Base-by-base conservation (phyloP, 345 rosid species). In the Raphanus raphanistrum region DNA sequence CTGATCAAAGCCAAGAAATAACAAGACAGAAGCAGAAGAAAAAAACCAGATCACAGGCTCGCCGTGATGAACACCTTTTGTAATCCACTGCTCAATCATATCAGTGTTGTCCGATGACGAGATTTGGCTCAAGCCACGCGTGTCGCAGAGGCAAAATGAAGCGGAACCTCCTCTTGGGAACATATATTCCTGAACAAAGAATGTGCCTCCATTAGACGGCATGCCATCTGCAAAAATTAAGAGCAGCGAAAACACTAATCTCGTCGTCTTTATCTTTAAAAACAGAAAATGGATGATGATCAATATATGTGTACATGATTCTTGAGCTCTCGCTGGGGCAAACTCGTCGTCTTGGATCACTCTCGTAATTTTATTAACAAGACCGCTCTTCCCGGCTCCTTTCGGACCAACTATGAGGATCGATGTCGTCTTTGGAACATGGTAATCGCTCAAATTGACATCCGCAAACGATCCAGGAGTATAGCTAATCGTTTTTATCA, bases 331-430 rank as follows among this genome's bases (percentile, higher is more conserved):
- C 52, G 86, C 85, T 5, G 89, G 75, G 11, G 88, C 82, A 65
- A 85, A 87, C 70, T 80, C 75, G 70, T 86, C 91, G 41, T 87
- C 86, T 72, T 86, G 90, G 15, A 91, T 81, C 43, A 83, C 88
- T 77, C 71, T 91, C 58, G 93, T 84, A 74, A 93, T 90, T 78
- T 67, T 84, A 68, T 93, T 93, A 67, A 93, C 66, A 68, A 91
- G 95, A 43, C 93, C 87, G 86, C 97, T 93, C 79, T 93, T 91
- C 66, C 98, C 98, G 0, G 92, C 87, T 3, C 97, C 91, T 82
- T 86, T 87, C 8, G 93, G 90, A 69, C 98, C 98, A 77, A 93
- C 66, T 35, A 93, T 63, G 41, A 93, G 4, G 48, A 93, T 88
- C 13, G 90, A 75, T 52, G 88, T 90, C 6, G 82, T 83, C 74